phyloP scores from a whole-genome alignment of 2,329 filamentous ascomycete genomes.

The Colletotrichum tropicicola region DNA sequence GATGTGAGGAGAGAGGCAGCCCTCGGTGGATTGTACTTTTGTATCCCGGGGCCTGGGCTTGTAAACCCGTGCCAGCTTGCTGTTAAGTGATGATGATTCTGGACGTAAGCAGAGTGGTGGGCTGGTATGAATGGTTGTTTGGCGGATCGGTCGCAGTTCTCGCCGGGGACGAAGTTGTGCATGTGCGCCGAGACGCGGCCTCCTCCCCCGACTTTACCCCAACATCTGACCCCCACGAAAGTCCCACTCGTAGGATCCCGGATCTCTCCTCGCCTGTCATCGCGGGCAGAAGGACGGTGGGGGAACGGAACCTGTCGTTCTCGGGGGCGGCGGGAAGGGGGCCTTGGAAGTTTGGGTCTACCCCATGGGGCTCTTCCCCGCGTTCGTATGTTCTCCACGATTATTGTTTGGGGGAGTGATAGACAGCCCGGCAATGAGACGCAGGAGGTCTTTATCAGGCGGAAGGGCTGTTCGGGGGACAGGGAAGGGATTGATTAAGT shows the following conservation, averaged over 20 bases:
- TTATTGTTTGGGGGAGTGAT: background rate
- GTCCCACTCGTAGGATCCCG: background rate
- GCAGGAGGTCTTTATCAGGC: no score
- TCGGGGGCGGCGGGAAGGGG: background rate
- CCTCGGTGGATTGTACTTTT: no score
- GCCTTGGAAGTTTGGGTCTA: background rate
- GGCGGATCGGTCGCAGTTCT: no score
- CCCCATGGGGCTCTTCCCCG: slow-evolving; percentile 25
- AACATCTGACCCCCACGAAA: slow-evolving; percentile 22
- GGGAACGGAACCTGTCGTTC: background rate
- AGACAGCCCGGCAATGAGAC: background rate
- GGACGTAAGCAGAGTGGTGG: no score
- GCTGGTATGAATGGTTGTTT: no score
- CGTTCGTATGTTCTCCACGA: slow-evolving; percentile 14
- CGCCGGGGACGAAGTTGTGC: background rate
- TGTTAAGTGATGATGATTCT: background rate
- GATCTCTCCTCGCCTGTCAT: background rate
- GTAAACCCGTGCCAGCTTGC: no score
- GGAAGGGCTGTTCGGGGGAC: no score
- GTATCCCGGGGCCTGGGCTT: no score
- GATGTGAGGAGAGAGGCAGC: no score
- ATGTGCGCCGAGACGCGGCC: background rate
- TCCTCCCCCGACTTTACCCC: background rate
- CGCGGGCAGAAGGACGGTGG: background rate
- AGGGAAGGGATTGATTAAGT: no score